Percentiles rank a stretch among this genome's conserved stretches.
phyloP scores from a whole-genome alignment of 1,284 basidiomycete species.

The Boletus semigastroideus region DNA sequence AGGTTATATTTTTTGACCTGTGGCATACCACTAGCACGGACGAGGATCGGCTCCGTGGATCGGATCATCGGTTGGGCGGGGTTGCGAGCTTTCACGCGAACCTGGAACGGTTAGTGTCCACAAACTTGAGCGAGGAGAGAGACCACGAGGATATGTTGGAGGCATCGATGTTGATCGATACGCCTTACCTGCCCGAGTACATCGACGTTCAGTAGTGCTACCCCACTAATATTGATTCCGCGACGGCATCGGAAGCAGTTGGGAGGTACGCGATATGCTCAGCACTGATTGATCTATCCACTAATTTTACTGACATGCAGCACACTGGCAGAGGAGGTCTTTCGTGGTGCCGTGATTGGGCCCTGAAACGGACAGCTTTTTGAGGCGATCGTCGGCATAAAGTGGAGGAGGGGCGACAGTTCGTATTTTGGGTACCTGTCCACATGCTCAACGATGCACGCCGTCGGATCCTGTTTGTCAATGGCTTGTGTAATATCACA shows the following conservation, averaged over 20 bases:
- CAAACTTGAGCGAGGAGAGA: neutral
- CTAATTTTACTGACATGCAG: neutral
- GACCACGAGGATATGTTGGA: neutral
- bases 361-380: neutral
- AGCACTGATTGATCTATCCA: neutral
- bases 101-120: neutral
- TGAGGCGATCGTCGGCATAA: neutral
- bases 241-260: slow-evolving; percentile 9
- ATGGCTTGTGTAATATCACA: neutral
- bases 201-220: slow-evolving; percentile 1
- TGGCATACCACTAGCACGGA: slow-evolving; percentile 7
- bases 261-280: neutral
- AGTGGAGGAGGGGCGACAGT: neutral
- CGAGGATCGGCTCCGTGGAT: neutral
- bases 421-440: neutral
- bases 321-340: neutral
- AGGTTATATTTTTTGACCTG: slow-evolving; percentile 13
- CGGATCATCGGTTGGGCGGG: neutral
- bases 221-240: slow-evolving; percentile 3
- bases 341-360: neutral
- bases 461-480: neutral
- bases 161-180: slow-evolving; percentile 6
- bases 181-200: slow-evolving; percentile 11
- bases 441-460: neutral
- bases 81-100: slow-evolving; percentile 1